phyloP scores from a whole-genome alignment of 352 stramenopile species.

The Sclerospora graminicola region DNA sequence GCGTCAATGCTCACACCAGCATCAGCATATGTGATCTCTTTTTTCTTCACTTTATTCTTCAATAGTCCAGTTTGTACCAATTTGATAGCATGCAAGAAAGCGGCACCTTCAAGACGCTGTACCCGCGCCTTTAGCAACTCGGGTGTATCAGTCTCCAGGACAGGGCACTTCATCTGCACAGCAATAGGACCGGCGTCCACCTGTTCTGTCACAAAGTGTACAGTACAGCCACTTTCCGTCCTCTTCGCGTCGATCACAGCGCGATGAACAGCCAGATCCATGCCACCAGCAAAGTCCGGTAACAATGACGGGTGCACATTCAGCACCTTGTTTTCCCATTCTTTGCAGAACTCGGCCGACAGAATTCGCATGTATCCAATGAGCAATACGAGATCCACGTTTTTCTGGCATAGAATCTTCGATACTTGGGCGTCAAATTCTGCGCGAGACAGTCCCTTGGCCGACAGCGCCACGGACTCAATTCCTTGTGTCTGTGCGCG shows the following conservation, averaged over 20 bases:
- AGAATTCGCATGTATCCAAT: constrained; percentile 99
- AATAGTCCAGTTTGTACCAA: constrained; percentile 61
- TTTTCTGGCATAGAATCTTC: constrained; percentile 84
- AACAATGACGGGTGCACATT: constrained; percentile 99
- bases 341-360: constrained; percentile 90
- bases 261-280: constrained; percentile 99
- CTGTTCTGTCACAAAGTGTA: constrained; percentile 97
- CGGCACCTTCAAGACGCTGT: constrained; percentile 93
- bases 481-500: constrained; percentile 82
- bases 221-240: constrained; percentile 94
- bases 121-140: constrained; percentile 96
- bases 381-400: constrained; percentile 94
- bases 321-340: constrained; percentile 93
- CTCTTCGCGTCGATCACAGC: constrained; percentile 95
- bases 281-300: constrained; percentile 97
- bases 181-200: constrained; percentile 98
- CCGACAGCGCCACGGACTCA: constrained; percentile 48
- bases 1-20: constrained; percentile 98
- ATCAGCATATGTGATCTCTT: constrained; percentile 94
- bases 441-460: constrained; percentile 80
- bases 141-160: constrained; percentile 87
- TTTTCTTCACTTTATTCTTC: constrained; percentile 50
- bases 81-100: constrained; percentile 84
- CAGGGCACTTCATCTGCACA: constrained; percentile 91
- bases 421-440: constrained; percentile 95